Percentiles rank a stretch among this genome's conserved stretches.
phyloP scores from a whole-genome alignment of 2,329 filamentous ascomycete species.

The Chaetomium sp. region DNA sequence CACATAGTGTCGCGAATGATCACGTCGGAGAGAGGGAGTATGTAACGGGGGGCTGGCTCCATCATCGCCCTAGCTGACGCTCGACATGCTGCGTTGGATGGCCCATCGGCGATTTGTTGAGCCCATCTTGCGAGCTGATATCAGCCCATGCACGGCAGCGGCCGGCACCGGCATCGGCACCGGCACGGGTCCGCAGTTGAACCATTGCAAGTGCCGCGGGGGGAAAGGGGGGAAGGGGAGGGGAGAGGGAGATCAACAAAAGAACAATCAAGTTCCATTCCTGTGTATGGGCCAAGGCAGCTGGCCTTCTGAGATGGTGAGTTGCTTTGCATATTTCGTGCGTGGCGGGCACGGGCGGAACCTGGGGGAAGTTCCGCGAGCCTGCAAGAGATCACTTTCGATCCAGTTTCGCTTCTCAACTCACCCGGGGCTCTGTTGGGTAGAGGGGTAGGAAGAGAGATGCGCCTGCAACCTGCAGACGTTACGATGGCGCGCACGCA shows the following conservation, averaged over 20 bases:
- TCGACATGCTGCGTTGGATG: neutral
- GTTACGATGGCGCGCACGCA: slow-evolving; percentile 29
- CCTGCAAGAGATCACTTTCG: neutral
- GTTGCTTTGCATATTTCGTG: slow-evolving; percentile 32
- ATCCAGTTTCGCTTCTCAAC: slow-evolving; percentile 3
- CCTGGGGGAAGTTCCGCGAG: slow-evolving; percentile 17
- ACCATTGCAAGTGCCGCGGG: slow-evolving; percentile 7
- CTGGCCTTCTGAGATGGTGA: slow-evolving; percentile 24
- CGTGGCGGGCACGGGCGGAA: slow-evolving; percentile 25
- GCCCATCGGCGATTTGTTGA: slow-evolving; percentile 1
- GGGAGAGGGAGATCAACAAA: slow-evolving; percentile 17
- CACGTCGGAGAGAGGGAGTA: neutral
- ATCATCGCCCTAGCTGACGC: neutral
- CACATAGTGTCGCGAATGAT: neutral
- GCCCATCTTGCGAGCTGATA: neutral
- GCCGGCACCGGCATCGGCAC: neutral
- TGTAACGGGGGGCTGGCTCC: neutral
- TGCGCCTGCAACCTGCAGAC: slow-evolving; percentile 28
- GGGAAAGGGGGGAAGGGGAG: neutral
- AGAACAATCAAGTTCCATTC: slow-evolving; percentile 9
- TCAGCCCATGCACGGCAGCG: neutral
- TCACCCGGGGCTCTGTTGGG: neutral
- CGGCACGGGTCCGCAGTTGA: slow-evolving; percentile 1
- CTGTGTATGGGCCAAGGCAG: slow-evolving; percentile 7
- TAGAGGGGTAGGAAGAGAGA: slow-evolving; percentile 11